Evolutionary conservation across 106 monocot species (phyloP).

Genomic region (Acorus gramineus): DNA sequence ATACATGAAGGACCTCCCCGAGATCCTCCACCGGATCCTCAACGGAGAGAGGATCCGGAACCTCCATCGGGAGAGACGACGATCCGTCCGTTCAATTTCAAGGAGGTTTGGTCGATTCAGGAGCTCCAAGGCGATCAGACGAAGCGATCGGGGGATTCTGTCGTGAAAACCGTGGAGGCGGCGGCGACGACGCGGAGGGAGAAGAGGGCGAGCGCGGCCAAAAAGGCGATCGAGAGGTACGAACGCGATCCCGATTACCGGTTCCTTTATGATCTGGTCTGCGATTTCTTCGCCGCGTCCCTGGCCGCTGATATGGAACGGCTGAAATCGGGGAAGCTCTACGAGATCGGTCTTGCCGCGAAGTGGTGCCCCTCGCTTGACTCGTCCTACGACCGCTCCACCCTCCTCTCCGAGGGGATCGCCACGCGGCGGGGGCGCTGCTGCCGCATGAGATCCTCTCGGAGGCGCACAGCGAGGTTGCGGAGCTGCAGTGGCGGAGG

Average conservation of each 20-base stretch:
- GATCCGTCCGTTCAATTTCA: too few species aligned
- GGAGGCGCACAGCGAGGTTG: conserved; percentile 27
- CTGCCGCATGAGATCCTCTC: conserved; percentile 58
- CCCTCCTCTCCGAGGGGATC: conserved; percentile 61
- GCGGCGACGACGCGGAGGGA: conserved; percentile 11
- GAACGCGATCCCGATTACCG: conserved; percentile 25
- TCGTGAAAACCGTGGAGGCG: conserved; percentile 9
- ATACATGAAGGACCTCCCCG: conserved; percentile 45
- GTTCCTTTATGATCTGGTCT: conserved; percentile 33
- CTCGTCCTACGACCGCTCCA: conserved; percentile 46
- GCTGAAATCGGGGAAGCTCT: conserved; percentile 17
- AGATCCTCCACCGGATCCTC: conserved; percentile 38
- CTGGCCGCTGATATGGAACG: conserved; percentile 30
- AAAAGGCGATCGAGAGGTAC: conserved; percentile 32
- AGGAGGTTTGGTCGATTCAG: too few species aligned
- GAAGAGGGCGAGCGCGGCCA: conserved; percentile 26
- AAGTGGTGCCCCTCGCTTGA: conserved; percentile 76
- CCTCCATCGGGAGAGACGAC: too few species aligned
- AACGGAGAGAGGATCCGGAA: conserved; percentile 13
- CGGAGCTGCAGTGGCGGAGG: conserved; percentile 66
- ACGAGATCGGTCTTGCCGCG: conserved; percentile 37
- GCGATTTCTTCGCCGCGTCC: conserved; percentile 39
- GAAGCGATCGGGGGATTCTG: too few species aligned
- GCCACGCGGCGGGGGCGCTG: conserved; percentile 55
- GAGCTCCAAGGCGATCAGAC: too few species aligned